Evolutionary conservation across 768 basidiomycete species (phyloP), one percentile per base, ranked within the genome.

Genomic region (Leccinum pellstonianum): DNA sequence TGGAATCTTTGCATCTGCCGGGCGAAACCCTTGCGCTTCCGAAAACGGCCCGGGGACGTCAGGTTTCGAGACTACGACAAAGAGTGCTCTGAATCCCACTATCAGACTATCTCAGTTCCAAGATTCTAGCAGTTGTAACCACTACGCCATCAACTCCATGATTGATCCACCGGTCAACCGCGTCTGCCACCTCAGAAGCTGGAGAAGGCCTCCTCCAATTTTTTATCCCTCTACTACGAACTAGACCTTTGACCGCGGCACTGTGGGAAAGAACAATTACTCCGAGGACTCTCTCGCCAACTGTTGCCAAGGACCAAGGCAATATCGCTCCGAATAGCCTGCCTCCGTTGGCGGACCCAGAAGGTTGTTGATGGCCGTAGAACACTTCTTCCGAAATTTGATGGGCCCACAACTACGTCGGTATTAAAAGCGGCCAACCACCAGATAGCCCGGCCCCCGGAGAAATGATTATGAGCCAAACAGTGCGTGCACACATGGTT

Each of bases 111-210:
- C 11, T 17, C 25, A 50, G 23, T 10, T 17, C 31, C 17, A 17
- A 21, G 23, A 12, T 25, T 9, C 8, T 19, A 19, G 4, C n/a
- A 17, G 8, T 41, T 41, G 38, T n/a, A 10, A 8, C 41, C 41
- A 5, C 43, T 19, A 54, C 55, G 58, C 52, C 29, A 60, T 31
- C 21, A 11, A 54, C 33, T 27, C 31, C 53, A 60, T 57, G 56
- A 64, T 60, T 52, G 63, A 37, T 56, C 23, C n/a, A 43, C 41
- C 15, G 41, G 41, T 43, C 43, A 19, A 46, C 9, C 5, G 43
- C 21, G 14, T 21, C 5, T 23, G 15, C 52, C 23, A 29, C 23
- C 25, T 54, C 38, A 14, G n/a, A 27, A 27, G 25, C 3, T 6
- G 10, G 25, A 54, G 11, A 41, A 41, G 38, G 17, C 21, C 35